phyloP scores from a whole-genome alignment of 148 eudicot genomes.

The Rhododendron henanense region DNA sequence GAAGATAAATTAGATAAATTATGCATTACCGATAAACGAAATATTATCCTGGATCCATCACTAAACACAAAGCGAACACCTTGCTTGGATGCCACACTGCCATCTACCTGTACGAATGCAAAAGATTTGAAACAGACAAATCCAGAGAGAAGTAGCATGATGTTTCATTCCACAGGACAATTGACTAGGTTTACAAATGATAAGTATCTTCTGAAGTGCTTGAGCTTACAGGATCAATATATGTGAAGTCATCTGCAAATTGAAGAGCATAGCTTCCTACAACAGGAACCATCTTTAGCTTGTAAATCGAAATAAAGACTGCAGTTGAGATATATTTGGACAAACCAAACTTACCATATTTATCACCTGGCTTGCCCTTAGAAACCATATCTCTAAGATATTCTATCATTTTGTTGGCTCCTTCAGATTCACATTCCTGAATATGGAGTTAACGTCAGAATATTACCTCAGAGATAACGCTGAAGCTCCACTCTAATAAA shows the following conservation, averaged over 20 bases:
- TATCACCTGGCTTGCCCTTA: conserved; percentile 77
- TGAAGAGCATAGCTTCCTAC: conserved; percentile 72
- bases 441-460: conserved; percentile 1
- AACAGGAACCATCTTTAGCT: conserved; percentile 16
- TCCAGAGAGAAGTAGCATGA: background rate
- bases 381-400: conserved; percentile 77
- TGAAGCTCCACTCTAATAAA: background rate
- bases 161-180: background rate
- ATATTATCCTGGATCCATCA: conserved; percentile 95
- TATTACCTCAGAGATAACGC: background rate
- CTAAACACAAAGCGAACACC: conserved; percentile 91
- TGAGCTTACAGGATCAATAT: conserved; percentile 85
- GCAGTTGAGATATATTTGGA: background rate
- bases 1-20: background rate
- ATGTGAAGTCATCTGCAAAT: conserved; percentile 88
- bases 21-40: conserved; percentile 67
- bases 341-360: conserved; percentile 48
- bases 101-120: conserved; percentile 59
- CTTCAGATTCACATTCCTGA: conserved; percentile 98
- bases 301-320: background rate
- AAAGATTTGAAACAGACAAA: background rate
- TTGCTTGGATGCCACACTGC: conserved; percentile 87
- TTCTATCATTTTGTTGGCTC: conserved; percentile 88
- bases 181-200: background rate
- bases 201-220: background rate